phyloP scores from a whole-genome alignment of 1,284 basidiomycete genomes.

The Trametes polyzona region DNA sequence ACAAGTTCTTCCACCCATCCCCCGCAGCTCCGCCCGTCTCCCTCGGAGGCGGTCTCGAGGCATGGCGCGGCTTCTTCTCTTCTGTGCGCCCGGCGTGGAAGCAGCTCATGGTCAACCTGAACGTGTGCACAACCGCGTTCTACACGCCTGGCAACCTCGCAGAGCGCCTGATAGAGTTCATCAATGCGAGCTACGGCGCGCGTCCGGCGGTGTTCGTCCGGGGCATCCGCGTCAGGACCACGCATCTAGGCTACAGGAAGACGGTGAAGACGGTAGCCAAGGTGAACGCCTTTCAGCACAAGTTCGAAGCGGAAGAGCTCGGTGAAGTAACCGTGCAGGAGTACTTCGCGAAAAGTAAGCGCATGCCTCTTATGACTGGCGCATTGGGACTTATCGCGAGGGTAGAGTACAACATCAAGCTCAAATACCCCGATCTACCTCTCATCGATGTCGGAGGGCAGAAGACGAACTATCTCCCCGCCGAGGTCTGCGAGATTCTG shows the following conservation, averaged over 20 bases:
- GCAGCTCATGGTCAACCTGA: constrained; percentile 80
- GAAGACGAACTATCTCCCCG: constrained; percentile 56
- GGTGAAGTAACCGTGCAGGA: constrained; percentile 59
- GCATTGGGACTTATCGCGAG: not conserved
- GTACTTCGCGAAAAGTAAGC: constrained; percentile 65
- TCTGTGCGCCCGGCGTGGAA: constrained; percentile 74
- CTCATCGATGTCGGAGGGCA: constrained; percentile 67
- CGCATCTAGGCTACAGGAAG: constrained; percentile 62
- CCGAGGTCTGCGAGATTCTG: constrained; percentile 73
- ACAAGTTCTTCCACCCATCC: constrained; percentile 73
- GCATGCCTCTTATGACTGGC: not conserved
- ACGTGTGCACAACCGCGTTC: constrained; percentile 79
- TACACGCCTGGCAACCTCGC: constrained; percentile 68
- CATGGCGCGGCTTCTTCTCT: constrained; percentile 75
- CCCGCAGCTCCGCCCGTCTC: constrained; percentile 43
- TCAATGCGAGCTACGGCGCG: constrained; percentile 52
- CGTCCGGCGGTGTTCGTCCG: constrained; percentile 55
- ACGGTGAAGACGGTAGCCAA: constrained; percentile 57
- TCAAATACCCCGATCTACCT: constrained; percentile 54
- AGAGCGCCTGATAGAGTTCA: constrained; percentile 57
- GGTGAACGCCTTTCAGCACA: constrained; percentile 52
- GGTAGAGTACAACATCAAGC: constrained; percentile 58
- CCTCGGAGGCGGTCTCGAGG: constrained; percentile 68
- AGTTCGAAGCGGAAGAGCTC: constrained; percentile 57
- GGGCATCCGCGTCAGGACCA: constrained; percentile 61